Conservation (phyloP, 2,329 filamentous ascomycete species). For the Fusarium udum region DNA sequence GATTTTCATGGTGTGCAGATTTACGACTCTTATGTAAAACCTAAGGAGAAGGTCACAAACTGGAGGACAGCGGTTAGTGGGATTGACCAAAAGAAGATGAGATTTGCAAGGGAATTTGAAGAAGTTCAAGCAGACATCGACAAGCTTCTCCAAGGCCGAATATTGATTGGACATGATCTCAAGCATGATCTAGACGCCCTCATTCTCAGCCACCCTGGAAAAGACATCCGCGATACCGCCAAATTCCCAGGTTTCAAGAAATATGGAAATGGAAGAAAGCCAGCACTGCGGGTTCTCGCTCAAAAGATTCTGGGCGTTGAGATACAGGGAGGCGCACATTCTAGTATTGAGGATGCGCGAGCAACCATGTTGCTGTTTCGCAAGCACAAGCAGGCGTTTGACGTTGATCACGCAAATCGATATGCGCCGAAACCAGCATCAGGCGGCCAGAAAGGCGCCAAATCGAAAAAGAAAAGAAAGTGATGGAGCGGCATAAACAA, state of each 20-base stretch:
- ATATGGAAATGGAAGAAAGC: conserved; percentile 72
- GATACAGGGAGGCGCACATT: conserved; percentile 72
- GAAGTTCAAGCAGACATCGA: conserved; percentile 80
- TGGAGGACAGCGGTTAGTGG: conserved; percentile 91
- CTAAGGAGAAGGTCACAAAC: conserved; percentile 81
- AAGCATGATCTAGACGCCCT: conserved; percentile 81
- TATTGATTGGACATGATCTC: conserved; percentile 86
- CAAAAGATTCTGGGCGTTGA: conserved; percentile 67
- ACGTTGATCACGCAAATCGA: conserved; percentile 77
- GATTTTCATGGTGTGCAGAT: conserved; percentile 94
- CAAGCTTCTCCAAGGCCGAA: conserved; percentile 72
- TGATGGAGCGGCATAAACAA: conserved; percentile 1
- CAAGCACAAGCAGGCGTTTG: conserved; percentile 84
- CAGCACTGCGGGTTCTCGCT: conserved; percentile 69
- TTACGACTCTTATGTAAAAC: conserved; percentile 91
- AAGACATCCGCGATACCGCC: conserved; percentile 86
- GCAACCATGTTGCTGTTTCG: conserved; percentile 91
- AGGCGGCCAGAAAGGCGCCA: conserved; percentile 51
- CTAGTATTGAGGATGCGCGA: conserved; percentile 81
- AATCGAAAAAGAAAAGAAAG: conserved; percentile 53
- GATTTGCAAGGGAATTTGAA: conserved; percentile 73
- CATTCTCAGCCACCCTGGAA: conserved; percentile 78
- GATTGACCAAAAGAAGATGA: conserved; percentile 78
- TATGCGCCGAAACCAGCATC: conserved; percentile 57
- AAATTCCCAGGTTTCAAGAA: conserved; percentile 79